These are phyloP conservation scores for Pleurozium schreberi DNA, from an alignment of 225 moss, liverwort and hornwort species.

Conservation along the genomic window DNA sequence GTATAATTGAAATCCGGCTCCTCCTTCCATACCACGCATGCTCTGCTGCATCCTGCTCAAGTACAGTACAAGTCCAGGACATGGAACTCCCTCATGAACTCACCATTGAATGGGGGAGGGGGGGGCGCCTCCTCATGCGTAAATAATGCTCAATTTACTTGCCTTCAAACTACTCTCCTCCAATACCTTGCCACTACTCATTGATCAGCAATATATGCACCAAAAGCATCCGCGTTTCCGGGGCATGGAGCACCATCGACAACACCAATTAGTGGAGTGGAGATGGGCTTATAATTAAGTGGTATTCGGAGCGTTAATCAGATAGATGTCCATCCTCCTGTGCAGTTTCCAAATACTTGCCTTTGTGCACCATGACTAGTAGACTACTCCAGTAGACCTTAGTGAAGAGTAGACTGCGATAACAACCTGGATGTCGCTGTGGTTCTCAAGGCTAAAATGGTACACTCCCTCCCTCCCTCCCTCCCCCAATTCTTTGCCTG, in stretches of 20 bases:
- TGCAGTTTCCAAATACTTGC: background rate
- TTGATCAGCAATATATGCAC: background rate
- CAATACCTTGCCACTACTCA: background rate
- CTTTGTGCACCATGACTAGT: background rate
- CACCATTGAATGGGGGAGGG: background rate
- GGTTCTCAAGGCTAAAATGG: slow-evolving; percentile 8
- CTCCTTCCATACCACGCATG: slow-evolving; percentile 18
- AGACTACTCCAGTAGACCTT: background rate
- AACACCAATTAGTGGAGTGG: background rate
- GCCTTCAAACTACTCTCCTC: background rate
- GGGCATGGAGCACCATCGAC: background rate
- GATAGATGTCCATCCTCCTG: background rate
- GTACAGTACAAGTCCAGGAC: slow-evolving; percentile 17
- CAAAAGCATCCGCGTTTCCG: background rate
- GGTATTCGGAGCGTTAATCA: background rate
- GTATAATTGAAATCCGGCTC: background rate
- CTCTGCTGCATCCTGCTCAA: background rate
- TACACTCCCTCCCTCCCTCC: background rate
- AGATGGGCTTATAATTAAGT: background rate
- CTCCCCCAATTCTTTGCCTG: background rate
- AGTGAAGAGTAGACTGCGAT: background rate
- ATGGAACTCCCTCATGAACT: background rate
- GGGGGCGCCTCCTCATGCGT: background rate
- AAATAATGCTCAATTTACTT: background rate
- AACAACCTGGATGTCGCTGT: background rate